Base-by-base conservation (phyloP, 2,329 filamentous ascomycete species). In the Fusarium camptoceras region DNA sequence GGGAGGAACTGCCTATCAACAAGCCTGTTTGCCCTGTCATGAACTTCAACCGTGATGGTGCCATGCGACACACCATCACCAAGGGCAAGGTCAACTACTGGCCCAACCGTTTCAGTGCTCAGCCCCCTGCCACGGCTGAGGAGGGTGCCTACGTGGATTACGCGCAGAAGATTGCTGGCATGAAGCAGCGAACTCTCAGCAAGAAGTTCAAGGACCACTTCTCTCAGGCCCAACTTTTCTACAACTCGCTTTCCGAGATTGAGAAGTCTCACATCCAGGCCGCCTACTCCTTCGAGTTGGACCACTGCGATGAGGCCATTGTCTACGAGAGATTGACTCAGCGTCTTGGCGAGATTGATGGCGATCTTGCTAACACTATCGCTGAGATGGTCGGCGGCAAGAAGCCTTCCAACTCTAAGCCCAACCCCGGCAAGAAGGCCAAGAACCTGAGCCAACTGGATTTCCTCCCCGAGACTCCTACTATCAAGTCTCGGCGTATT, bases 181-280 rank as follows among this genome's bases (percentile, higher is more conserved):
- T 92, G 76, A 95, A 96, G 82, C 82, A 85, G 20, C 88, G 93
- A 14, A 82, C 90, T 8, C 84, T 87, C 75, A 92, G 89, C 68
- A 85, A 85, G 71, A 95, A 95, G 81, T 95, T 95, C 84, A 86
- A 85, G 68, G 92, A 96, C 66, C 92, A 95, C 77, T 88, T 88
- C 79, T 90, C 87, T 51, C 93, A 96, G 78, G 92, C 93, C 0
- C 92, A 94, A 76, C 83, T 95, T 3, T 96, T 96, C 82, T 95
- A 89, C 82, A 95, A 95, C 82, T 94, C 91, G 18, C 79, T 95
- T 71, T 87, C 88, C 0, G 80, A 85, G 1, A 82, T 88, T 6
- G 93, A 95, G 79, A 89, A 92, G 80, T 87, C 92, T 68, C 90
- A 92, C 75, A 75, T 93, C 20, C 83, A 91, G 78, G 90, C 92